Conservation (phyloP, 495 filamentous ascomycete species). For the Annulohypoxylon nitens region DNA sequence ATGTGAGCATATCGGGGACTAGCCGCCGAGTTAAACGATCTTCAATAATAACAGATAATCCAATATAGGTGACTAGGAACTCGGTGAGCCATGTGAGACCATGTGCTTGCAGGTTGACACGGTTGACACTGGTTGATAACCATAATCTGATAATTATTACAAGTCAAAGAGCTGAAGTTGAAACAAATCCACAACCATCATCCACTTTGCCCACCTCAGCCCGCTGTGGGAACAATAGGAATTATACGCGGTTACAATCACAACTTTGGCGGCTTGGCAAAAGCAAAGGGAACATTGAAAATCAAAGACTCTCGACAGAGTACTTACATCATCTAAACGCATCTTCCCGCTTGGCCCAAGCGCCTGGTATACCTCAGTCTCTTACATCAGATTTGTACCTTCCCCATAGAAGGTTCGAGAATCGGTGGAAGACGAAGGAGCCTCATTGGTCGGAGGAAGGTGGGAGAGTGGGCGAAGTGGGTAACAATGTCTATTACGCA, state of each 20-base stretch:
- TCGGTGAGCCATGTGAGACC: slow-evolving; percentile 17
- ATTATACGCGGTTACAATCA: slow-evolving; percentile 42
- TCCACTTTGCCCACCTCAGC: not conserved
- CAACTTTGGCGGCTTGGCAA: slow-evolving; percentile 51
- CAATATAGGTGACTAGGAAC: slow-evolving; percentile 24
- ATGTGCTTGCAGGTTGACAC: slow-evolving; percentile 17
- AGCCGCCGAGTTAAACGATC: slow-evolving; percentile 4
- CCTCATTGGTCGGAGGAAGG: slow-evolving; percentile 38
- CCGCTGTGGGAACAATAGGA: slow-evolving; percentile 27
- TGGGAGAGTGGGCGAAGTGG: slow-evolving; percentile 20
- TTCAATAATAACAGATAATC: slow-evolving; percentile 9
- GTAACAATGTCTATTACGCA: slow-evolving; percentile 32
- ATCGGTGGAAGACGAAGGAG: slow-evolving; percentile 43
- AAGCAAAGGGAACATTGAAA: not conserved
- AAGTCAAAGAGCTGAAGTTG: slow-evolving; percentile 41
- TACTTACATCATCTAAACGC: slow-evolving; percentile 41
- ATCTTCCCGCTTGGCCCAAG: slow-evolving; percentile 43
- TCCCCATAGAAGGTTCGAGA: slow-evolving; percentile 64
- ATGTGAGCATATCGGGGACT: slow-evolving; percentile 28
- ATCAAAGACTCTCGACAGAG: slow-evolving; percentile 19
- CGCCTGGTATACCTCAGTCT: slow-evolving; percentile 23
- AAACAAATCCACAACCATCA: slow-evolving; percentile 36
- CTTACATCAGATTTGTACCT: slow-evolving; percentile 42
- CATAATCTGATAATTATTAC: slow-evolving; percentile 32
- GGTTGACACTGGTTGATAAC: slow-evolving; percentile 8